Evolutionary conservation across 192 early-diverging fungal species (phyloP).

Genomic region (Phycomyces blakesleeanus): DNA sequence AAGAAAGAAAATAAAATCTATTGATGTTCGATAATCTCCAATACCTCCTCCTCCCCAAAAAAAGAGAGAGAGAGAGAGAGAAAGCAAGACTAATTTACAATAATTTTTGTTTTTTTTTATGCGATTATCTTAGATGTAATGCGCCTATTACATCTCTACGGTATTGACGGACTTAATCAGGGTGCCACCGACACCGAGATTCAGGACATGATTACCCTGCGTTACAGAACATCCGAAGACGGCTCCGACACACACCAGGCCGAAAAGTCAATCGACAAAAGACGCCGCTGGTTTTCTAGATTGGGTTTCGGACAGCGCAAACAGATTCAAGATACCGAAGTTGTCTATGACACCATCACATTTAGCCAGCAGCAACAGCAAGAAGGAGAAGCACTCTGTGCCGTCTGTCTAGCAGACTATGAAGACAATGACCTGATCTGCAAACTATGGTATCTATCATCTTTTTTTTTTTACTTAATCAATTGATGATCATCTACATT

Average conservation of each 20-base stretch:
- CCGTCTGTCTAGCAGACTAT: slow-evolving; percentile 75
- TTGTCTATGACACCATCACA: neutral
- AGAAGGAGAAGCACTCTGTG: slow-evolving; percentile 52
- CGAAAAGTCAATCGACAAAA: too few species aligned
- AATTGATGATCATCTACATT: too few species aligned
- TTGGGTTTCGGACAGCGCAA: too few species aligned
- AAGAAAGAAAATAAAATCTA: too few species aligned
- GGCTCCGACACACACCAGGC: neutral
- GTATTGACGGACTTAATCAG: neutral
- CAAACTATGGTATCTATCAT: slow-evolving; percentile 50
- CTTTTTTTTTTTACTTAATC: neutral
- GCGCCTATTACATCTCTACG: neutral
- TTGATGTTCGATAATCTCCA: slow-evolving; percentile 2
- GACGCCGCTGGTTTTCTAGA: too few species aligned
- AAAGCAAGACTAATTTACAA: too few species aligned
- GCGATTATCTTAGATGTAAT: slow-evolving; percentile 5
- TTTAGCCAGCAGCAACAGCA: too few species aligned
- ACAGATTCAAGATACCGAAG: too few species aligned
- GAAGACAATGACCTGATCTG: slow-evolving; percentile 74
- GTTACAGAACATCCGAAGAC: neutral
- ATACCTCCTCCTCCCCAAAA: too few species aligned
- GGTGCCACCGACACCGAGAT: neutral
- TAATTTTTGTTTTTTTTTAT: too few species aligned
- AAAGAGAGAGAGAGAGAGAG: too few species aligned
- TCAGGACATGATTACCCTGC: too few species aligned